Evolutionary conservation across 2,329 filamentous ascomycete genomes (phyloP).

Genomic region (Dactylellina cionopaga): DNA sequence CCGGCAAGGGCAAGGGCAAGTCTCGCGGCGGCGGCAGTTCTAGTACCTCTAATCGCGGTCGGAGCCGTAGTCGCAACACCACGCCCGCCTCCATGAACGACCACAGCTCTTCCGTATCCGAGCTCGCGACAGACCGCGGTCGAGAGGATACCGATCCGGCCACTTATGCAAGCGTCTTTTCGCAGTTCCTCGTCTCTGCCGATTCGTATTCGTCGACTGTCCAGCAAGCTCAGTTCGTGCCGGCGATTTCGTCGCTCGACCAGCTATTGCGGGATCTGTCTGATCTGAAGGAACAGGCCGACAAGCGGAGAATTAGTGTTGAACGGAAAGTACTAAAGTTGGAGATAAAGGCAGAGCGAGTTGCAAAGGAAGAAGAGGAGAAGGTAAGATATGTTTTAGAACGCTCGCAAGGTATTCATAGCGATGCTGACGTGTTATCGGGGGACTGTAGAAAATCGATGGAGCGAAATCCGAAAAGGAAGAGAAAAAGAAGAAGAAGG

Average conservation of each 20-base stretch:
- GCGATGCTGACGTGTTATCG: slow-evolving; percentile 7
- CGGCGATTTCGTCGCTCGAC: slow-evolving; percentile 45
- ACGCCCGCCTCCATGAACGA: slow-evolving; percentile 52
- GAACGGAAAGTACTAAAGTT: slow-evolving; percentile 42
- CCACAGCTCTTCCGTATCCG: slow-evolving; percentile 48
- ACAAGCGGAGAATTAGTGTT: slow-evolving; percentile 29
- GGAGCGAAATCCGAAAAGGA: slow-evolving; percentile 52
- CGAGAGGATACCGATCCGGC: slow-evolving; percentile 45
- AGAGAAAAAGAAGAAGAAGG: slow-evolving; percentile 54
- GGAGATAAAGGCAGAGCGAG: slow-evolving; percentile 31
- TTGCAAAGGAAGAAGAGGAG: slow-evolving; percentile 45
- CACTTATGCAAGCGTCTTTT: slow-evolving; percentile 42
- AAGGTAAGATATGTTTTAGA: slow-evolving; percentile 39
- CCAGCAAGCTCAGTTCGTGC: slow-evolving; percentile 41
- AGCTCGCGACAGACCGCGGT: slow-evolving; percentile 39
- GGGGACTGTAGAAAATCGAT: slow-evolving; percentile 34
- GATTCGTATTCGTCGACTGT: slow-evolving; percentile 41
- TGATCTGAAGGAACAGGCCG: slow-evolving; percentile 45
- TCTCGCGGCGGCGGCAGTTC: slow-evolving; percentile 49
- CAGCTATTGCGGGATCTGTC: slow-evolving; percentile 45
- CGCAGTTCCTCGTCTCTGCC: slow-evolving; percentile 42
- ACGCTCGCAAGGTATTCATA: neutral
- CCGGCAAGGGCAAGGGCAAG: slow-evolving; percentile 52
- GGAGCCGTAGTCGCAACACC: slow-evolving; percentile 52
- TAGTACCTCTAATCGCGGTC: slow-evolving; percentile 48